phyloP scores from a whole-genome alignment of 1,139 yeast genomes.

The Dujonia santamariae region DNA sequence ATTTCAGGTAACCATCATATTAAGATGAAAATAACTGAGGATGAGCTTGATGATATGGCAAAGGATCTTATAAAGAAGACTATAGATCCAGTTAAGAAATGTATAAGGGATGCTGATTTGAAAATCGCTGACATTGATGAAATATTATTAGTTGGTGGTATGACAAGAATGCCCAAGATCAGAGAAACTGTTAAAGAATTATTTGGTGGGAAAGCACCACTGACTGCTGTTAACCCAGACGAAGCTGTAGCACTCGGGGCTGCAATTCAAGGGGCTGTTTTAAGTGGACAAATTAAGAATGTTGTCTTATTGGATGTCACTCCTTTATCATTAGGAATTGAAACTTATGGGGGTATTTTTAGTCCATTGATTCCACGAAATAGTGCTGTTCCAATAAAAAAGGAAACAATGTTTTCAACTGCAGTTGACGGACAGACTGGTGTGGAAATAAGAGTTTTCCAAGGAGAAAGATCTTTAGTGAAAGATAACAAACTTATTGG shows the following conservation, averaged over 20 bases:
- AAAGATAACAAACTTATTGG: slow-evolving; percentile 73
- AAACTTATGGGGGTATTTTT: slow-evolving; percentile 78
- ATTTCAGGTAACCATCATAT: slow-evolving; percentile 51
- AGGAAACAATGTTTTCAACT: slow-evolving; percentile 71
- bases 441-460: slow-evolving; percentile 73
- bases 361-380: slow-evolving; percentile 76
- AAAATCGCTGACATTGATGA: slow-evolving; percentile 64
- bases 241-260: slow-evolving; percentile 87
- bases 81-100: slow-evolving; percentile 62
- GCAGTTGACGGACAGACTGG: slow-evolving; percentile 87
- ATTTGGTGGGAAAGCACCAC: slow-evolving; percentile 56
- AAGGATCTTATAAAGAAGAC: slow-evolving; percentile 59
- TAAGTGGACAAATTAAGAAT: slow-evolving; percentile 67
- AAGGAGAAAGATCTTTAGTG: slow-evolving; percentile 75
- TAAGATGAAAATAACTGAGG: slow-evolving; percentile 52
- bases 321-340: slow-evolving; percentile 76
- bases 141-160: slow-evolving; percentile 74
- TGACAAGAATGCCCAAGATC: slow-evolving; percentile 83
- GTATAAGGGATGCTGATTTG: slow-evolving; percentile 68
- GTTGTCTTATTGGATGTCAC: slow-evolving; percentile 77
- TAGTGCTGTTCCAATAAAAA: slow-evolving; percentile 71
- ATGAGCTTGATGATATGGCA: slow-evolving; percentile 62
- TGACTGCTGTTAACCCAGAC: slow-evolving; percentile 71
- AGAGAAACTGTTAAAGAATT: slow-evolving; percentile 53
- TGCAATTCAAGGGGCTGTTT: slow-evolving; percentile 77